These are phyloP conservation scores for Aspergillus sp. DNA, from an alignment of 2,329 filamentous ascomycete species.

Conservation along the genomic window DNA sequence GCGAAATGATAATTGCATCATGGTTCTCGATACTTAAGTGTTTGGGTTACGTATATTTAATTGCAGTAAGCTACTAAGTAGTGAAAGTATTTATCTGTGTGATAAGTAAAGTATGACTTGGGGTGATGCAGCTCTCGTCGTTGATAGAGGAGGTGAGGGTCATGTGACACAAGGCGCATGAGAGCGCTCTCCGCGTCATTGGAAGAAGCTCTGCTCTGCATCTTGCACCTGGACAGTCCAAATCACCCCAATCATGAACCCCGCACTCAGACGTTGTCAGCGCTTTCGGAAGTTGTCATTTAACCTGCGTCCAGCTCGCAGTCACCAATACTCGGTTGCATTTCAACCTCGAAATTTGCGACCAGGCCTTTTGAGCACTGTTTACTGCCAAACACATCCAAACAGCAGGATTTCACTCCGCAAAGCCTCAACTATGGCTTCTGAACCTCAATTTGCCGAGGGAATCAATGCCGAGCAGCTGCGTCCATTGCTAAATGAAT, in stretches of 20 bases:
- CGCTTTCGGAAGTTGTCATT: background rate
- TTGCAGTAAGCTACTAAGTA: background rate
- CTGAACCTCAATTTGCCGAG: slow-evolving; percentile 28
- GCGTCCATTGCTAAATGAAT: slow-evolving; percentile 21
- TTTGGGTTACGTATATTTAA: background rate
- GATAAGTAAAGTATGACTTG: background rate
- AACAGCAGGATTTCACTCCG: slow-evolving; percentile 1
- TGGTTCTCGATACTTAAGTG: background rate
- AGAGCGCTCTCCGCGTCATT: background rate
- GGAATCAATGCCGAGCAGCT: slow-evolving; percentile 29
- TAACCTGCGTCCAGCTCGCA: background rate
- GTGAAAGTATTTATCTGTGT: background rate
- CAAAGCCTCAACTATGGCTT: slow-evolving; percentile 21
- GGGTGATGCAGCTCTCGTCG: no score
- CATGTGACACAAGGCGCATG: background rate
- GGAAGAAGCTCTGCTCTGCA: background rate
- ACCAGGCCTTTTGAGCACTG: background rate
- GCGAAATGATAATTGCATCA: background rate
- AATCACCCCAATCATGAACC: background rate
- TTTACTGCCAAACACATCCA: background rate
- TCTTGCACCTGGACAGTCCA: background rate
- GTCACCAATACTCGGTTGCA: background rate
- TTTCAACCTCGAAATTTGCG: background rate
- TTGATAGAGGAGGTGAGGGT: background rate
- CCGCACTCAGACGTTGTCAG: slow-evolving; percentile 1